These are phyloP conservation scores for Trichophyton mentagrophytes DNA, from an alignment of 2,329 filamentous ascomycete genomes.

Conservation along the genomic window DNA sequence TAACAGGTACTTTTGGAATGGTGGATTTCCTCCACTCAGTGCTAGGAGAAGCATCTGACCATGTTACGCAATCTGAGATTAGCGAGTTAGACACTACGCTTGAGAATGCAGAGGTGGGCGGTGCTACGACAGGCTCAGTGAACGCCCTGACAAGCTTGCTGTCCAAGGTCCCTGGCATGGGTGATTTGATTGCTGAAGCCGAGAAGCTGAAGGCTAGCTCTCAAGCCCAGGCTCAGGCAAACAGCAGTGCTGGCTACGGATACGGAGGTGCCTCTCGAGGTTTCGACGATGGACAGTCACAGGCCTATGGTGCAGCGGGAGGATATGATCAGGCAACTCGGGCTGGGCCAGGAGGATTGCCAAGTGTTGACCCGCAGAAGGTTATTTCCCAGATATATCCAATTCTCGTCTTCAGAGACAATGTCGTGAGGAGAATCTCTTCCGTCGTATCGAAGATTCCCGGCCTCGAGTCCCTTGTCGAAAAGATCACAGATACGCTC, in stretches of 20 bases:
- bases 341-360: slow-evolving; percentile 26
- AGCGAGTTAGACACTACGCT: slow-evolving; percentile 67
- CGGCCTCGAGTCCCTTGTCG: slow-evolving; percentile 75
- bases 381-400: slow-evolving; percentile 78
- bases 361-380: slow-evolving; percentile 65
- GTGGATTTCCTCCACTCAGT: slow-evolving; percentile 78
- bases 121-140: slow-evolving; percentile 32
- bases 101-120: slow-evolving; percentile 50
- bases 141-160: slow-evolving; percentile 59
- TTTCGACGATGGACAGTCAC: slow-evolving; percentile 11
- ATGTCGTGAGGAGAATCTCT: slow-evolving; percentile 77
- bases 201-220: slow-evolving; percentile 48
- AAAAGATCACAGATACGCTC: slow-evolving; percentile 85
- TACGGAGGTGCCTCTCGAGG: slow-evolving; percentile 16
- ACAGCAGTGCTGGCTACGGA: slow-evolving; percentile 23
- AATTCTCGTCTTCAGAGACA: slow-evolving; percentile 86
- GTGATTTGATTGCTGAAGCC: slow-evolving; percentile 54
- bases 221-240: slow-evolving; percentile 51
- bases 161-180: slow-evolving; percentile 61
- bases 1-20: slow-evolving; percentile 61
- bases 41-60: slow-evolving; percentile 62
- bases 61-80: slow-evolving; percentile 74
- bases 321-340: slow-evolving; percentile 2
- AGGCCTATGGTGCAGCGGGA: slow-evolving; percentile 5
- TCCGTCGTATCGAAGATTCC: slow-evolving; percentile 82